These are phyloP conservation scores for Rhizophlyctis rosea DNA, from an alignment of 192 early-diverging fungal genomes.

Conservation along the genomic window DNA sequence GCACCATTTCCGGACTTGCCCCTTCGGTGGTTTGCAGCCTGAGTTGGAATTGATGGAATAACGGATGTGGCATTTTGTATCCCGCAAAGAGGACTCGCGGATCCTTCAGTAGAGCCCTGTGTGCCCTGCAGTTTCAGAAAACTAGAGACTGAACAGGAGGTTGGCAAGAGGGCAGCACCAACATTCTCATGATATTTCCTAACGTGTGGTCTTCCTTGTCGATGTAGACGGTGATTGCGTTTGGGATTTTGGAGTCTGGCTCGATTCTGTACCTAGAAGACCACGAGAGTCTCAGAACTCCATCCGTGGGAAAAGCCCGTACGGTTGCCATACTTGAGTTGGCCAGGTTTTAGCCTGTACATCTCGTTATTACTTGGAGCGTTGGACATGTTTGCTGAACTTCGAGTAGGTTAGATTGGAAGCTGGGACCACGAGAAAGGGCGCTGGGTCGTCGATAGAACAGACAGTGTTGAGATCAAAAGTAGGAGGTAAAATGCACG, in stretches of 20 bases:
- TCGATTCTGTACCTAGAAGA: conserved; percentile 69
- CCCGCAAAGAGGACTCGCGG: conserved; percentile 93
- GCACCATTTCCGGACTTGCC: conserved; percentile 78
- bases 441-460: too few species aligned
- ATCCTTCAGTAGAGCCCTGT: conserved; percentile 83
- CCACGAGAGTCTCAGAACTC: neutral
- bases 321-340: conserved; percentile 14
- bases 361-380: conserved; percentile 27
- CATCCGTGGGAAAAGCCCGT: neutral
- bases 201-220: conserved; percentile 97
- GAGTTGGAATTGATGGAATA: conserved; percentile 86
- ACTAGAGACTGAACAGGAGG: neutral
- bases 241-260: conserved; percentile 90
- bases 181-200: conserved; percentile 92
- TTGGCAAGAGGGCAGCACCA: neutral
- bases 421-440: too few species aligned
- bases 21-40: conserved; percentile 90
- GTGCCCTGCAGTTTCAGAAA: neutral
- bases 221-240: conserved; percentile 88
- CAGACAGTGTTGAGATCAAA: too few species aligned
- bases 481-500: too few species aligned
- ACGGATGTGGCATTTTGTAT: conserved; percentile 94
- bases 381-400: conserved; percentile 31
- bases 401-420: too few species aligned
- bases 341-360: conserved; percentile 15